These are phyloP conservation scores for Leccinum olivaceopallidum DNA, from an alignment of 768 basidiomycete species.

Conservation along the genomic window DNA sequence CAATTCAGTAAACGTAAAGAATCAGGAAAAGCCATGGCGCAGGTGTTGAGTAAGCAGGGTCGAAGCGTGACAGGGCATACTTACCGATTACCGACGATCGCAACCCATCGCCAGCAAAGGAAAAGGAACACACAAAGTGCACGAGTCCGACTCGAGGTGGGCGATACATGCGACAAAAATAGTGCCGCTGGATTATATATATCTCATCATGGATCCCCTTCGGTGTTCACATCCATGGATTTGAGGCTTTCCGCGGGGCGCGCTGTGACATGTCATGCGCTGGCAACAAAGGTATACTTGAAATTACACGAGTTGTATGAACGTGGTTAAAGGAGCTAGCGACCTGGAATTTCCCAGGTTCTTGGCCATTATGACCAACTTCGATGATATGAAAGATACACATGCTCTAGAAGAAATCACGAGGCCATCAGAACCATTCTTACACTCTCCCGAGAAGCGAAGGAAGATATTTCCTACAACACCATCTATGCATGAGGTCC, in stretches of 20 bases:
- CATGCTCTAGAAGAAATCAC: constrained; percentile 1
- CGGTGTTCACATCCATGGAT: background rate
- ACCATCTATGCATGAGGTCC: constrained; percentile 15
- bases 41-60: background rate
- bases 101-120: background rate
- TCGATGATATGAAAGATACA: constrained; percentile 7
- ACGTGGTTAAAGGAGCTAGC: background rate
- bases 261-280: background rate
- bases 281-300: constrained; percentile 1
- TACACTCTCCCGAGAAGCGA: constrained; percentile 4
- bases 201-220: background rate
- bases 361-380: constrained; percentile 18
- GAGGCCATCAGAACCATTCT: constrained; percentile 7
- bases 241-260: no score
- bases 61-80: background rate
- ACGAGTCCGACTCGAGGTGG: background rate
- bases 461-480: constrained; percentile 10
- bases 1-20: background rate
- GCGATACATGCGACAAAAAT: background rate
- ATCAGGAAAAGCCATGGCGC: background rate
- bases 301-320: background rate
- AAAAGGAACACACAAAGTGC: background rate
- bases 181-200: background rate
- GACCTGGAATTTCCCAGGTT: constrained; percentile 13
- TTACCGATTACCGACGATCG: background rate